Base-by-base conservation (phyloP, 148 eudicot species). In the Salicornia ramosissima region DNA sequence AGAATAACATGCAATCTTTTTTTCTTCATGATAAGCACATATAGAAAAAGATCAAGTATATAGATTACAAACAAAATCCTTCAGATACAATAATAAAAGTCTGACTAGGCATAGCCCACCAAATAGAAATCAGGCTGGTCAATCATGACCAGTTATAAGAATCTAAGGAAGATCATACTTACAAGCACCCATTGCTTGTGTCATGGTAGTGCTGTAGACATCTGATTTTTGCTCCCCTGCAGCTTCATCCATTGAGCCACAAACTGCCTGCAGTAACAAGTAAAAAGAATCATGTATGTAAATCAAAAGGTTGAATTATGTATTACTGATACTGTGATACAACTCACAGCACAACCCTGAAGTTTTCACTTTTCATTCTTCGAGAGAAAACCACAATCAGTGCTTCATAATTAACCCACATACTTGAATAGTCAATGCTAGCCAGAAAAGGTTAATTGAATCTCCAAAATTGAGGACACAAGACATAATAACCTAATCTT, bases 181-280 rank as follows among this genome's bases (percentile, higher is more conserved):
- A 94, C 98, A 91, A 78, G 99, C 96, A 80, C 99, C 99, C 97
- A 87, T 94, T 59, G 99, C 99, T 86, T 88, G 83, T 67, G 96
- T 94, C 99, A 94, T 94, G 72, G 83, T 84, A 65, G 67, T 82
- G 80, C 97, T 94, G 77, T 94, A 94, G 42, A 71, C 72, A 21
- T 90, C 90, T 65, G 99, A 94, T 75, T 81, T 90, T 71, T 80
- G 84, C 65, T 86, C 96, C 75, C 83, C 66, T 26, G 70, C 69
- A 54, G 79, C 58, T 45, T 75, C 80, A 64, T 77, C 77, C 81
- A 79, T 81, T 40, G 96, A 80, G 59, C 88, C 86, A 73, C 88
- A 82, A 54, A 84, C 74, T 61, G 91, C 96, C 97, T 94, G 73
- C 54, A 45, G 30, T 59, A 58, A 39, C 33, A 51, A 16, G 36